Conservation (phyloP, 1,284 basidiomycete species). For the Ceratobasidium sp. region DNA sequence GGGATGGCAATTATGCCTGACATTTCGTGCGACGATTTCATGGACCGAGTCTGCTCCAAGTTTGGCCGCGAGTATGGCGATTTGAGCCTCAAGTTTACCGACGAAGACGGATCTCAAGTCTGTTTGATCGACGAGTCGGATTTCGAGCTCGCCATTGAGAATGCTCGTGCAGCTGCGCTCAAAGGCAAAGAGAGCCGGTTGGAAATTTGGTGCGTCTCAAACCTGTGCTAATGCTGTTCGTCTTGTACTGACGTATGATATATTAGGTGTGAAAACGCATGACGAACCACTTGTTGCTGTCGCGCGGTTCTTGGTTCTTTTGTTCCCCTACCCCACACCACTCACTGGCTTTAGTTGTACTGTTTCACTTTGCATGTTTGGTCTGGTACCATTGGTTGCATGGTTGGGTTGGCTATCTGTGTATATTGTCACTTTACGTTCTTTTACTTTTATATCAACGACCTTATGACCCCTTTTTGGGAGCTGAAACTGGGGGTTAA, state of each 20-base stretch:
- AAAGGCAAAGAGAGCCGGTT: slow-evolving; percentile 77
- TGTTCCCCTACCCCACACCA: neutral
- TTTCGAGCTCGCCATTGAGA: slow-evolving; percentile 86
- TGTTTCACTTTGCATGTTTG: slow-evolving; percentile 23
- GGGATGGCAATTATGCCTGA: slow-evolving; percentile 80
- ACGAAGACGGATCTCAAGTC: slow-evolving; percentile 86
- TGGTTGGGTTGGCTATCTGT: no score
- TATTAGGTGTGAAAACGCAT: slow-evolving; percentile 12
- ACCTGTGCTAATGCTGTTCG: neutral
- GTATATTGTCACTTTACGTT: slow-evolving; percentile 18
- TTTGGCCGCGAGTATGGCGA: slow-evolving; percentile 63
- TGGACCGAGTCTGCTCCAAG: slow-evolving; percentile 72
- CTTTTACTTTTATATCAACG: slow-evolving; percentile 12
- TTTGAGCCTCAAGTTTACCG: slow-evolving; percentile 76
- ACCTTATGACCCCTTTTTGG: neutral
- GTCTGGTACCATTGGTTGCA: slow-evolving; percentile 27
- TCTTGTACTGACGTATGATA: neutral
- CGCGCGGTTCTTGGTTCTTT: neutral
- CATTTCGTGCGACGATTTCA: slow-evolving; percentile 71
- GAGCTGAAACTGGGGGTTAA: no score
- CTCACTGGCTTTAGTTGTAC: neutral
- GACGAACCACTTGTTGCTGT: neutral
- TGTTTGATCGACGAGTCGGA: slow-evolving; percentile 81
- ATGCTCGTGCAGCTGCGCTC: slow-evolving; percentile 72
- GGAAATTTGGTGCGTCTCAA: slow-evolving; percentile 71